These are phyloP conservation scores for Cubamyces lactineus DNA, from an alignment of 768 basidiomycete species.

Conservation along the genomic window DNA sequence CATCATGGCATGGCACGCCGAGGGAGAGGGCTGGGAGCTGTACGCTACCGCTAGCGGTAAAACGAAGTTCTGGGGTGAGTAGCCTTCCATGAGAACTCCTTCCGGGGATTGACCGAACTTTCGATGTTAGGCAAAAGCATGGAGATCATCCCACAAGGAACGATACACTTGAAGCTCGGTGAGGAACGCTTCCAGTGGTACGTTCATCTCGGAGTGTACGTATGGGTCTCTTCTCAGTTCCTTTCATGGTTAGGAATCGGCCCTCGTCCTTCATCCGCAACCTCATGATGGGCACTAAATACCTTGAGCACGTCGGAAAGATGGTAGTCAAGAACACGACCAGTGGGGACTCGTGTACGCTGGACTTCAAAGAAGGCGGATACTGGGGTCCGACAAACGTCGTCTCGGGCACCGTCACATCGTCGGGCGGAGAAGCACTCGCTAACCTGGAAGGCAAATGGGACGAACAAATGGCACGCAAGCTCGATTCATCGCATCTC, in stretches of 20 bases:
- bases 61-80: conserved; percentile 90
- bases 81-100: conserved; percentile 17
- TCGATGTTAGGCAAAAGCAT: conserved; percentile 73
- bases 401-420: conserved; percentile 63
- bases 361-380: conserved; percentile 87
- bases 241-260: conserved; percentile 60
- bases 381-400: conserved; percentile 83
- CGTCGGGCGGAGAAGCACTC: conserved; percentile 53
- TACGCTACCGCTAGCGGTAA: conserved; percentile 77
- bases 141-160: conserved; percentile 83
- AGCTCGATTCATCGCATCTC: conserved; percentile 67
- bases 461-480: conserved; percentile 81
- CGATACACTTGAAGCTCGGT: conserved; percentile 66
- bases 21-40: conserved; percentile 77
- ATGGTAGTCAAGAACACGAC: conserved; percentile 71
- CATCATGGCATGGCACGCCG: conserved; percentile 83
- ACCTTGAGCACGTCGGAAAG: conserved; percentile 83
- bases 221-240: not conserved
- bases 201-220: conserved; percentile 23
- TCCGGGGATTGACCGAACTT: conserved; percentile 28
- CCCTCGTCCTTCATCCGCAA: conserved; percentile 90
- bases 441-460: conserved; percentile 85
- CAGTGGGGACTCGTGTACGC: conserved; percentile 57
- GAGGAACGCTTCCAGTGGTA: conserved; percentile 75
- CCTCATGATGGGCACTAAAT: conserved; percentile 88